Percentiles rank a stretch among this genome's conserved stretches.
phyloP scores from a whole-genome alignment of 2,329 filamentous ascomycete species.

The Botryosphaeria agaves region DNA sequence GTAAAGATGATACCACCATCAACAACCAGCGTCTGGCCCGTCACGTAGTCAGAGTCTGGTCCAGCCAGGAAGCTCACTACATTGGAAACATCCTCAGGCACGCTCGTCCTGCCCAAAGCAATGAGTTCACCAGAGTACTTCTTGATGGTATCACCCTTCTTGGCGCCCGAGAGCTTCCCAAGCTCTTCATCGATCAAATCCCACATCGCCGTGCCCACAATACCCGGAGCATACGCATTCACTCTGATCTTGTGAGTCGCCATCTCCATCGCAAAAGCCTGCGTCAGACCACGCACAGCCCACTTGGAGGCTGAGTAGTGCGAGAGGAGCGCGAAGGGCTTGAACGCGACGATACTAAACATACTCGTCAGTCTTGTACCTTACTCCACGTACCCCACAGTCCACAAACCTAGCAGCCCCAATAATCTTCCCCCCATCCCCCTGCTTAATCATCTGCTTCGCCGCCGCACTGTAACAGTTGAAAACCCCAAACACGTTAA shows the following conservation, averaged over 20 bases:
- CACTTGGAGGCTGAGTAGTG: conserved; percentile 50
- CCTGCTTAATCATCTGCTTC: conserved; percentile 46
- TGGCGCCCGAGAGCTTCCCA: conserved; percentile 31
- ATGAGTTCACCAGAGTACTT: conserved; percentile 37
- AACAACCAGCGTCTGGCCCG: conserved; percentile 46
- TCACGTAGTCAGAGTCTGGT: conserved; percentile 44
- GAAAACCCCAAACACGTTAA: conserved; percentile 49
- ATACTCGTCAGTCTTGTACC: too few species aligned
- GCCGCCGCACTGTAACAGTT: conserved; percentile 48
- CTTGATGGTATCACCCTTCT: conserved; percentile 27
- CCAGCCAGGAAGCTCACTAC: conserved; percentile 44
- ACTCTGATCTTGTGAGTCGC: conserved; percentile 46
- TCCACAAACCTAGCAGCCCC: conserved; percentile 32
- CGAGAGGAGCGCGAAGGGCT: conserved; percentile 38
- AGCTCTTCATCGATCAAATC: conserved; percentile 46
- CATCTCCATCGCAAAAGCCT: conserved; percentile 49
- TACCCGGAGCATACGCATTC: conserved; percentile 50
- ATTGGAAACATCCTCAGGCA: conserved; percentile 45
- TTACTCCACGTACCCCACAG: too few species aligned
- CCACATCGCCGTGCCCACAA: conserved; percentile 53
- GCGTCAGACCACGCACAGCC: conserved; percentile 48
- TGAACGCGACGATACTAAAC: conserved; percentile 37
- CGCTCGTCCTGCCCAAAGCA: conserved; percentile 38
- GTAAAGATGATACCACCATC: conserved; percentile 41
- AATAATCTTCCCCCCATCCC: conserved; percentile 30